phyloP scores from a whole-genome alignment of 768 basidiomycete species.

The Suillus alpinus region DNA sequence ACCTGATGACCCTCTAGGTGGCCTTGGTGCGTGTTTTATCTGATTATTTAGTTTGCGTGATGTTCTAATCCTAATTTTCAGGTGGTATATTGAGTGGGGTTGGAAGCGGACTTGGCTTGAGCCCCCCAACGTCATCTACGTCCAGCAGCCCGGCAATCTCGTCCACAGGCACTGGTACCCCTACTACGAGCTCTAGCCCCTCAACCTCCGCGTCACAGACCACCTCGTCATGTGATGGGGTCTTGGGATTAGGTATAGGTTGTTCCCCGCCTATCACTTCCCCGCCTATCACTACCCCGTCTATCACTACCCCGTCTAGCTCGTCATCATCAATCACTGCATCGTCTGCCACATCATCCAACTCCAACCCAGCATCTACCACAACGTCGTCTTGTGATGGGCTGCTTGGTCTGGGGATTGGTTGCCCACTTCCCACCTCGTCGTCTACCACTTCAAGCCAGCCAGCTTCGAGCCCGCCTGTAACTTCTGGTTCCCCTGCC shows the following conservation, averaged over 20 bases:
- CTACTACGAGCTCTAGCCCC: slow-evolving; percentile 2
- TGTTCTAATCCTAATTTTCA: not conserved
- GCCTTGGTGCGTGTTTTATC: slow-evolving; percentile 16
- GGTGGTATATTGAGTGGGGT: slow-evolving; percentile 1
- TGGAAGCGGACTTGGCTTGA: not conserved
- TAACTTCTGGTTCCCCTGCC: slow-evolving; percentile 1
- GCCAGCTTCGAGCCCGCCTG: not conserved
- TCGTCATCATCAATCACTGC: not conserved
- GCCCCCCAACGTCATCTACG: slow-evolving; percentile 13
- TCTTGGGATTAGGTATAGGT: slow-evolving; percentile 8
- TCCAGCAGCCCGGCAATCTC: slow-evolving; percentile 5
- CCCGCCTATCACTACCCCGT: not conserved
- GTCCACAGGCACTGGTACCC: not conserved
- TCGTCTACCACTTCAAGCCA: slow-evolving; percentile 7
- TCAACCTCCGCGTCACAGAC: not conserved
- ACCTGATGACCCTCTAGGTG: slow-evolving; percentile 6
- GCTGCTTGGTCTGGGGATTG: slow-evolving; percentile 13
- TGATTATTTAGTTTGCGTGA: slow-evolving; percentile 1
- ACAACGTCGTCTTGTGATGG: slow-evolving; percentile 11
- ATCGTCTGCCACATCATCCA: not conserved
- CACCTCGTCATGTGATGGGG: slow-evolving; percentile 6
- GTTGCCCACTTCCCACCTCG: slow-evolving; percentile 3
- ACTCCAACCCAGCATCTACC: not conserved
- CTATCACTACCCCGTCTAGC: not conserved
- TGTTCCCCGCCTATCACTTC: not conserved